Conservation (phyloP, 176 grass and related monocot genomes). For the Coix lacrymajobi region DNA sequence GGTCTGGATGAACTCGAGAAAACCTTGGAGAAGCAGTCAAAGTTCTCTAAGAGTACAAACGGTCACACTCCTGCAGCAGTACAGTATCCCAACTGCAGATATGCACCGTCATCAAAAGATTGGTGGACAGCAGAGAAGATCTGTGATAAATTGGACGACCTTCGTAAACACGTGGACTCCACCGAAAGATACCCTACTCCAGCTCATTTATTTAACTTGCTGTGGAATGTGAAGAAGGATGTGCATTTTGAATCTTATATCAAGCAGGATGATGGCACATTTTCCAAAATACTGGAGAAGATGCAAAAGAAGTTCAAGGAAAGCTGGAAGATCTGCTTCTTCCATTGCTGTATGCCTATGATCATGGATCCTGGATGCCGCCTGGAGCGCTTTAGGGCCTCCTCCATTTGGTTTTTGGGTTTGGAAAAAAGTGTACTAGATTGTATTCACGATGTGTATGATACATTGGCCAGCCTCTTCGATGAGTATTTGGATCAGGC, state of each 20-base stretch:
- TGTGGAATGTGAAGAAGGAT: background rate
- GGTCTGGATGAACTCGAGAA: slow-evolving; percentile 27
- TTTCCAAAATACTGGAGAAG: background rate
- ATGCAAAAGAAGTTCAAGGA: slow-evolving; percentile 20
- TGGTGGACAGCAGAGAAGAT: background rate
- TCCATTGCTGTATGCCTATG: slow-evolving; percentile 20
- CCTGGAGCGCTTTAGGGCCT: background rate
- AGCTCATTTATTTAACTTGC: background rate
- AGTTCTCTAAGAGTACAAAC: background rate
- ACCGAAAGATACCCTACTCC: background rate
- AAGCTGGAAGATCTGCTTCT: slow-evolving; percentile 20
- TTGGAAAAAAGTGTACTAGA: background rate
- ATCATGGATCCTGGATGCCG: slow-evolving; percentile 12
- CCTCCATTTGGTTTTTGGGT: background rate
- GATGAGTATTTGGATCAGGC: background rate
- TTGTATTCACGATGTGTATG: background rate
- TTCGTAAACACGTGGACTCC: background rate
- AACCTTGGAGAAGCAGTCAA: slow-evolving; percentile 18
- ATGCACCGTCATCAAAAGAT: slow-evolving; percentile 3
- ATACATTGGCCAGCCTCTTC: slow-evolving; percentile 15
- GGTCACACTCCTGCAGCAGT: slow-evolving; percentile 4
- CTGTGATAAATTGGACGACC: background rate
- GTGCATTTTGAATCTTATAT: background rate
- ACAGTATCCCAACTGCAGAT: slow-evolving; percentile 23
- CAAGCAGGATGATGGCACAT: background rate